These are phyloP conservation scores for Chaetomium fimeti DNA, from an alignment of 495 filamentous ascomycete species.

Conservation along the genomic window DNA sequence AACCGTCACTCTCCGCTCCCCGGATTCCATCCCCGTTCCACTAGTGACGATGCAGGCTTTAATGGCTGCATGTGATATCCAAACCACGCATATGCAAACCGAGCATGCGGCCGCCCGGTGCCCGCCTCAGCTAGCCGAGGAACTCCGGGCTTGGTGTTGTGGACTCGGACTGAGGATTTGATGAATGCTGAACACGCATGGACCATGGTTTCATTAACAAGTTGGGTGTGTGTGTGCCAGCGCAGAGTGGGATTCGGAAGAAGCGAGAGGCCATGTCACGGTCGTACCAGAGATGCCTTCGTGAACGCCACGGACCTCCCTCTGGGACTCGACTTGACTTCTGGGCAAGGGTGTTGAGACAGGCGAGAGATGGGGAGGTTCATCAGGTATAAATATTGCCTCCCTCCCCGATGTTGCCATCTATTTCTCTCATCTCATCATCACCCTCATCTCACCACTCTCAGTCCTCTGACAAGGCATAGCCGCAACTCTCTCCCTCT, in stretches of 20 bases:
- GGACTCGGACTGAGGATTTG: too few species aligned
- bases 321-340: not conserved
- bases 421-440: slow-evolving; percentile 8
- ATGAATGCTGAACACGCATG: not conserved
- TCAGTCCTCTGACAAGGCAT: not conserved
- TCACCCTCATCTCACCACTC: not conserved
- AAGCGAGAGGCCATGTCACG: not conserved
- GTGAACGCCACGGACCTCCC: not conserved
- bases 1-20: not conserved
- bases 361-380: not conserved
- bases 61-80: slow-evolving; percentile 25
- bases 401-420: slow-evolving; percentile 19
- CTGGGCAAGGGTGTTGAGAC: not conserved
- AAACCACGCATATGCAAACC: slow-evolving; percentile 12
- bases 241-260: slow-evolving; percentile 5
- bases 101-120: not conserved
- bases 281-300: slow-evolving; percentile 8
- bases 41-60: not conserved
- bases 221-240: slow-evolving; percentile 19
- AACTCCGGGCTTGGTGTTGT: not conserved
- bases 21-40: not conserved
- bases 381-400: slow-evolving; percentile 9
- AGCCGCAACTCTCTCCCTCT: not conserved
- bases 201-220: not conserved
- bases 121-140: slow-evolving; percentile 8